Percentiles rank a stretch among this genome's conserved stretches.
These are phyloP conservation scores for Sphaerosporella brunnea DNA, from an alignment of 495 filamentous ascomycete species.

Conservation along the genomic window DNA sequence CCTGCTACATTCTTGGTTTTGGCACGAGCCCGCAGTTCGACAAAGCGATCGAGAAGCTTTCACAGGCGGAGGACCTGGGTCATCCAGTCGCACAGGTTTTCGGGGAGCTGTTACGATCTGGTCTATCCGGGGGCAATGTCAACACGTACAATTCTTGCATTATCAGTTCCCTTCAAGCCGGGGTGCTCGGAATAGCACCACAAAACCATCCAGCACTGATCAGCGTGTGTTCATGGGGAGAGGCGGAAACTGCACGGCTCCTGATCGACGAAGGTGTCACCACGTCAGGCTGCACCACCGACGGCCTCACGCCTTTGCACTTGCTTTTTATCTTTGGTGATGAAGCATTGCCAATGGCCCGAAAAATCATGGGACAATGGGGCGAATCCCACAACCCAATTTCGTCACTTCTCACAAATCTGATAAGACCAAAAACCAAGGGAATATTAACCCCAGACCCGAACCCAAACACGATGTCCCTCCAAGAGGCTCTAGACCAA, in stretches of 20 bases:
- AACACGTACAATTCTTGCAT: neutral
- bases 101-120: neutral
- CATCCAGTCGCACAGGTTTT: neutral
- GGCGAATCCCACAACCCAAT: too few relatives aligned
- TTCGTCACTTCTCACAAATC: too few relatives aligned
- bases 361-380: too few relatives aligned
- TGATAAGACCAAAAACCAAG: too few relatives aligned
- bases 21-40: neutral
- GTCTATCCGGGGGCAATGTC: neutral
- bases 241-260: neutral
- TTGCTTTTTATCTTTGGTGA: neutral
- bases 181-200: neutral
- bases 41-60: neutral
- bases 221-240: neutral
- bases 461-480: too few relatives aligned
- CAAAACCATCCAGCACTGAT: neutral
- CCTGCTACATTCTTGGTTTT: neutral
- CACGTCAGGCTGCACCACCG: neutral
- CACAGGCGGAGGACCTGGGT: neutral
- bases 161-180: neutral
- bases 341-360: too few relatives aligned
- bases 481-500: neutral
- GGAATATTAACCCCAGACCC: too few relatives aligned
- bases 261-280: neutral
- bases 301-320: neutral